Conservation (phyloP, 768 basidiomycete species). For the Lactarius tabidus region DNA sequence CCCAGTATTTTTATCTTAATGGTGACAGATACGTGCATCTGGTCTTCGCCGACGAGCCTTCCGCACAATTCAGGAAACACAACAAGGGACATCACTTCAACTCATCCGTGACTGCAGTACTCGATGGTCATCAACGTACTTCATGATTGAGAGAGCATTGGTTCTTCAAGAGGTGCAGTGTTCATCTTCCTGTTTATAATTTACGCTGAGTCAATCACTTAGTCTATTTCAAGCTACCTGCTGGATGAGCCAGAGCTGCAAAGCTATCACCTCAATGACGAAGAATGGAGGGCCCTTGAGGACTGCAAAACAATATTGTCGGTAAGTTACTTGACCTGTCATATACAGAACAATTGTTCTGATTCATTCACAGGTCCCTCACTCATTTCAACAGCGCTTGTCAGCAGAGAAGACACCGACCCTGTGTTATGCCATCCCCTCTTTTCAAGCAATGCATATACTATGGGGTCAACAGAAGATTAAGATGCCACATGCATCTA, state of each 20-base stretch:
- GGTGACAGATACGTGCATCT: background rate
- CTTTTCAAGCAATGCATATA: background rate
- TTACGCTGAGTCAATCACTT: no score
- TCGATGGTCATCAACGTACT: slow-evolving; percentile 29
- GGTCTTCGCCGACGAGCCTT: background rate
- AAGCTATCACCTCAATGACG: no score
- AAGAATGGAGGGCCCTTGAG: no score
- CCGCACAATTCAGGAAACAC: background rate
- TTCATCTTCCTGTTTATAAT: background rate
- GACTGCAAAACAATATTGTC: background rate
- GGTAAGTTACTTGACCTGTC: background rate
- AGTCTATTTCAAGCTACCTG: no score
- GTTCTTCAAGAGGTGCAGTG: slow-evolving; percentile 21
- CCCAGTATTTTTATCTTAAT: background rate
- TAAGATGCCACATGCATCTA: background rate
- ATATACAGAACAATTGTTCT: no score
- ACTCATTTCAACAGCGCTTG: slow-evolving; percentile 9
- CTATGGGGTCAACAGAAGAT: background rate
- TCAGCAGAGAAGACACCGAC: slow-evolving; percentile 5
- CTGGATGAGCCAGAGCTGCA: no score
- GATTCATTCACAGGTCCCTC: slow-evolving; percentile 1
- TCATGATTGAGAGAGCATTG: slow-evolving; percentile 26
- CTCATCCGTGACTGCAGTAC: slow-evolving; percentile 28
- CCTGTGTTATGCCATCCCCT: background rate
- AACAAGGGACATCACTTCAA: background rate